Conservation (phyloP, 1,284 basidiomycete species). For the Phenoliferia sp. region DNA sequence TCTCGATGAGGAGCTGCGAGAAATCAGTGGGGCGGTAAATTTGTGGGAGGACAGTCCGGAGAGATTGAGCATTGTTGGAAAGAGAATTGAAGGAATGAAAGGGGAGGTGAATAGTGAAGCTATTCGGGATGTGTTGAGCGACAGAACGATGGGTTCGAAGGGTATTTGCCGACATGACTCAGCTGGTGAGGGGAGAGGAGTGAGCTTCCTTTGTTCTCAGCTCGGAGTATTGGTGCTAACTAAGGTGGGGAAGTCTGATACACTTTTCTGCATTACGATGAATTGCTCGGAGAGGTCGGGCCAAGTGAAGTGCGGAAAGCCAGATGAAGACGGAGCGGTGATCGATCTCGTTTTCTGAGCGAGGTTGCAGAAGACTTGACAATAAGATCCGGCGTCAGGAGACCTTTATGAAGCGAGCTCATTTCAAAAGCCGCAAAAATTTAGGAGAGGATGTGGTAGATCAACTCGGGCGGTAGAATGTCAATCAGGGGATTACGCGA, state of each 20-base stretch:
- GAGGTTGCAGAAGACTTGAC: too few species aligned
- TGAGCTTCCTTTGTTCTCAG: background rate
- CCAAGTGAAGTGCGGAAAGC: slow-evolving; percentile 4
- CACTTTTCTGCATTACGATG: slow-evolving; percentile 1
- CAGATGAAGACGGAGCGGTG: background rate
- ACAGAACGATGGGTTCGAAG: background rate
- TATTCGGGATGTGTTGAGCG: slow-evolving; percentile 31
- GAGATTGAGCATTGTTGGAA: background rate
- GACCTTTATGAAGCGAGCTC: too few species aligned
- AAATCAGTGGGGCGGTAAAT: slow-evolving; percentile 33
- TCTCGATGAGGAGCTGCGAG: slow-evolving; percentile 40
- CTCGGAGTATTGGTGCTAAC: too few species aligned
- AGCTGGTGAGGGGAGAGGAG: background rate
- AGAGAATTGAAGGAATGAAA: background rate
- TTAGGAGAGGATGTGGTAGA: too few species aligned
- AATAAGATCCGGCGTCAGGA: too few species aligned
- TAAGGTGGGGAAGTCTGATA: background rate
- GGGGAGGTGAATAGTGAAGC: slow-evolving; percentile 16
- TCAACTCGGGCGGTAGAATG: too few species aligned
- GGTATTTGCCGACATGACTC: background rate
- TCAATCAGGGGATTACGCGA: too few species aligned
- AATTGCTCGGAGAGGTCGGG: background rate
- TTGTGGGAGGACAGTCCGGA: slow-evolving; percentile 35
- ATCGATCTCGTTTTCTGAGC: background rate
- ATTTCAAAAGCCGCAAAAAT: too few species aligned